Evolutionary conservation across 2,329 filamentous ascomycete genomes (phyloP), one percentile per base, ranked within the genome.

Genomic region (Cladosporium cucumerinum): DNA sequence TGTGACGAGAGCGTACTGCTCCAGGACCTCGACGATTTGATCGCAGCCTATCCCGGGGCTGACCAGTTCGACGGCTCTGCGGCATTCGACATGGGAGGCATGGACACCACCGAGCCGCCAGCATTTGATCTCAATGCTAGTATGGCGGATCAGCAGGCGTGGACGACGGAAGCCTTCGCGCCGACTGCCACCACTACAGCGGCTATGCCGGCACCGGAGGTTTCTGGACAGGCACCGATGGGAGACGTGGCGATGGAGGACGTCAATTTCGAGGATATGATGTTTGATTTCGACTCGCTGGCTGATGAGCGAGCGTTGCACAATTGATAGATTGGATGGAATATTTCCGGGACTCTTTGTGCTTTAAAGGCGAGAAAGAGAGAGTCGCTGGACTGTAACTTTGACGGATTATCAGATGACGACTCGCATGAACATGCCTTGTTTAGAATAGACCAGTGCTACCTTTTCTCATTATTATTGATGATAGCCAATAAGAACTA

Each of bases 271-370:
- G 69, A 68, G 18, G 69, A 72, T 43, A 51, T 72, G 57, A 66
- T 71, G 1, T 74, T 72, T 46, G 71, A 74, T 64, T 71, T 73
- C 14, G 60, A 61, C 26, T 46, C 55, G 12, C 23, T 58, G 34
- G 36, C 36, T 12, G 55, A 58, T 6, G 55, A 58, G 23, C 55
- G 39, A 3, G 34, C 11, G 14, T 3, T 58, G 16, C 23, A 43
- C 14, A 39, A 46, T n/a, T 58, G 14, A 58, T 46, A 54, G 18
- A 54, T 16, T 32, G 51, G 26, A 12, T 5, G 39, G 39, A 46
- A 12, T n/a, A 21, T 21, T n/a, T 43, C 8, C 1, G 39, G n/a
- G 39, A 43, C 1, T 18, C 2, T 43, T 2, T 11, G 18, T 5
- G 6, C 7, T 11, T 12, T 3, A 46, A 5, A 46, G n/a, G 3